A percentile compares a stretch with the other conserved stretches of the same genome.
Evolutionary conservation across 108 stramenopile species (phyloP).

Genomic region (Nitzschia inconspicua): DNA sequence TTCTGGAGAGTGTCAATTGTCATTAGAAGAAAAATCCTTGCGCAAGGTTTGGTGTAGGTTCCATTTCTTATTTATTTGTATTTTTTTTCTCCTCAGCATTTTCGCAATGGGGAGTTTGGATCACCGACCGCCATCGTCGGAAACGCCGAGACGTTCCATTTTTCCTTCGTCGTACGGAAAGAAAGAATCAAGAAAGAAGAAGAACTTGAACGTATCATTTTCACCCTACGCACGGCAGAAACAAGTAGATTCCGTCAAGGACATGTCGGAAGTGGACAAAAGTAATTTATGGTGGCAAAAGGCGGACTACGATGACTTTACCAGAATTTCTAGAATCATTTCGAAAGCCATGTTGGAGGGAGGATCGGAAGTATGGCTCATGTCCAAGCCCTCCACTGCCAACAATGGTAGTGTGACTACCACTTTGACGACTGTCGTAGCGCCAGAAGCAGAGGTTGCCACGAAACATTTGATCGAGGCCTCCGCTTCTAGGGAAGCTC

Average conservation of each 20-base stretch:
- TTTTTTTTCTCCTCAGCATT: too few relatives aligned
- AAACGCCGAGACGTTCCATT: slow-evolving; percentile 6
- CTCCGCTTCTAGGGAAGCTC: neutral
- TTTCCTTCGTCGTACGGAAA: slow-evolving; percentile 5
- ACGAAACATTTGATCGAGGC: neutral
- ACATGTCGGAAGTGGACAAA: slow-evolving; percentile 53
- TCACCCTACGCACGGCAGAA: slow-evolving; percentile 72
- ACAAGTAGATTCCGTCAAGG: slow-evolving; percentile 50
- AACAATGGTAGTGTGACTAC: neutral
- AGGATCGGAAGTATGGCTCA: slow-evolving; percentile 70
- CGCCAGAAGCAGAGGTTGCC: neutral
- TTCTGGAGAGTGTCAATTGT: too few relatives aligned
- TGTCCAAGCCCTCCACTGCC: slow-evolving; percentile 30
- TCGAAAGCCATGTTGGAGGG: slow-evolving; percentile 75
- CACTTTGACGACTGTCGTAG: neutral
- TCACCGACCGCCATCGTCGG: neutral
- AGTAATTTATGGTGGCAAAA: slow-evolving; percentile 74
- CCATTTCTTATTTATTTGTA: too few relatives aligned
- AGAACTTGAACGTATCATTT: slow-evolving; percentile 36
- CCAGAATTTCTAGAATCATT: slow-evolving; percentile 65
- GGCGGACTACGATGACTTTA: slow-evolving; percentile 73
- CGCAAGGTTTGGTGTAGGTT: too few relatives aligned
- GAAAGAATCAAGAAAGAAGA: neutral
- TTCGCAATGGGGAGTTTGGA: neutral
- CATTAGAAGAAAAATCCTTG: too few relatives aligned